phyloP scores from a whole-genome alignment of 768 basidiomycete genomes.

The Lanmaoa pseudosensibilis region DNA sequence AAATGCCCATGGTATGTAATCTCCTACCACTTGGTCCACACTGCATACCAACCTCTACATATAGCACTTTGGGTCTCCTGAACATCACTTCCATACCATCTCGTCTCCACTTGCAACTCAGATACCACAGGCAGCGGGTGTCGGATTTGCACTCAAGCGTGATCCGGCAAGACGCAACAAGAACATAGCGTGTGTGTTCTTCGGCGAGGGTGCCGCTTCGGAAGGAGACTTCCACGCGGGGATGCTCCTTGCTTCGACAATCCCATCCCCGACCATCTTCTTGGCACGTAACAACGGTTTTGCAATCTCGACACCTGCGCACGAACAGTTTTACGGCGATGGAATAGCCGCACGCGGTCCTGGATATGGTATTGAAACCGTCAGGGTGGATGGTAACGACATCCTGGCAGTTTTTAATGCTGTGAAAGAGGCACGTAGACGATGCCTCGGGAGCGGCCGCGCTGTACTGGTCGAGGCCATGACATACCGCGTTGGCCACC shows the following conservation, averaged over 20 bases:
- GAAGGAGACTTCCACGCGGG: constrained; percentile 97
- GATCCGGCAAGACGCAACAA: constrained; percentile 65
- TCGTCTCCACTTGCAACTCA: constrained; percentile 93
- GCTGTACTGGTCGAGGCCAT: constrained; percentile 88
- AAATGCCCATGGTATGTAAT: constrained; percentile 84
- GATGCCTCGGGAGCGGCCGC: constrained; percentile 74
- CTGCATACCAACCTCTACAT: constrained; percentile 9
- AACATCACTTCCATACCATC: constrained; percentile 90
- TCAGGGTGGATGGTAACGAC: constrained; percentile 94
- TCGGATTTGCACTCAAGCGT: constrained; percentile 84
- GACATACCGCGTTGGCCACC: constrained; percentile 94
- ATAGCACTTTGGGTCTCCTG: constrained; percentile 82
- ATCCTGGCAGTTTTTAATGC: constrained; percentile 78
- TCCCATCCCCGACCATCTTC: constrained; percentile 72
- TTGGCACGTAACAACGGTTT: constrained; percentile 87
- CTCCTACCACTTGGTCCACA: background rate
- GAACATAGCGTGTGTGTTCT: constrained; percentile 84
- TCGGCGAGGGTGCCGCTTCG: constrained; percentile 92
- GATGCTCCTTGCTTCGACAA: constrained; percentile 72
- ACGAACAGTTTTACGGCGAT: constrained; percentile 89
- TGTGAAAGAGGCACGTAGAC: constrained; percentile 65
- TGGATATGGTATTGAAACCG: constrained; percentile 85
- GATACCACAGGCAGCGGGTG: constrained; percentile 92
- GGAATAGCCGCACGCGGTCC: constrained; percentile 91
- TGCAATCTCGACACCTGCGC: constrained; percentile 89